phyloP scores from a whole-genome alignment of 2,329 filamentous ascomycete species.

The Annulohypoxylon truncatum region DNA sequence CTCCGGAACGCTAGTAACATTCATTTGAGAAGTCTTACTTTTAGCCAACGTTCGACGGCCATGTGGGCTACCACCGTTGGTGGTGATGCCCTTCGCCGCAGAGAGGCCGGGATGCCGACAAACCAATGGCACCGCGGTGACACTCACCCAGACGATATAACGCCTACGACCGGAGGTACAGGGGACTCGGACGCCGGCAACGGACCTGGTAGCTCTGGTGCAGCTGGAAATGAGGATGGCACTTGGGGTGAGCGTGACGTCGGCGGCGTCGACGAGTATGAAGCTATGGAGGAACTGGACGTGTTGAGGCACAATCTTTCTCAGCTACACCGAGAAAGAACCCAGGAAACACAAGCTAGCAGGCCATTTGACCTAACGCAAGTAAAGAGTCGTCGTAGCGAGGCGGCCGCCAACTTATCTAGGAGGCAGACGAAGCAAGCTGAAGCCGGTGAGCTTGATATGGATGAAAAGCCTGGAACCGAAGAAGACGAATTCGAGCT shows the following conservation, averaged over 20 bases:
- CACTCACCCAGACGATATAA: slow-evolving; percentile 35
- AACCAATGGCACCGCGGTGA: slow-evolving; percentile 45
- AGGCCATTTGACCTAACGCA: slow-evolving; percentile 28
- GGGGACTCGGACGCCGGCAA: slow-evolving; percentile 21
- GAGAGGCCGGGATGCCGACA: slow-evolving; percentile 47
- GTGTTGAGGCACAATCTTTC: slow-evolving; percentile 51
- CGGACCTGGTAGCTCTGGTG: slow-evolving; percentile 9
- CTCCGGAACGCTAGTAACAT: neutral
- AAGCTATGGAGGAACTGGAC: slow-evolving; percentile 53
- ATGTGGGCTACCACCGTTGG: slow-evolving; percentile 53
- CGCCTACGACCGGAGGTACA: slow-evolving; percentile 12
- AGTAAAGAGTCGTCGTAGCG: slow-evolving; percentile 19
- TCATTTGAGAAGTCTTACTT: neutral
- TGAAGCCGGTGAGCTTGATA: slow-evolving; percentile 52
- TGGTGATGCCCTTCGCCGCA: slow-evolving; percentile 50
- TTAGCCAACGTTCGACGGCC: neutral
- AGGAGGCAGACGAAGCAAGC: slow-evolving; percentile 24
- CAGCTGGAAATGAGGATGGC: slow-evolving; percentile 38
- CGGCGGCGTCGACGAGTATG: slow-evolving; percentile 50
- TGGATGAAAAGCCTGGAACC: slow-evolving; percentile 53
- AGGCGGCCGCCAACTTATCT: slow-evolving; percentile 23
- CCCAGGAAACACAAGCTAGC: slow-evolving; percentile 51
- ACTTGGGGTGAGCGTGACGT: slow-evolving; percentile 55
- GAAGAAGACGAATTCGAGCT: slow-evolving; percentile 74
- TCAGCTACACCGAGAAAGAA: slow-evolving; percentile 52